Percentiles rank a stretch among this genome's conserved stretches.
Conservation (phyloP, 176 grass and related monocot genomes). For the Paspalum vaginatum region DNA sequence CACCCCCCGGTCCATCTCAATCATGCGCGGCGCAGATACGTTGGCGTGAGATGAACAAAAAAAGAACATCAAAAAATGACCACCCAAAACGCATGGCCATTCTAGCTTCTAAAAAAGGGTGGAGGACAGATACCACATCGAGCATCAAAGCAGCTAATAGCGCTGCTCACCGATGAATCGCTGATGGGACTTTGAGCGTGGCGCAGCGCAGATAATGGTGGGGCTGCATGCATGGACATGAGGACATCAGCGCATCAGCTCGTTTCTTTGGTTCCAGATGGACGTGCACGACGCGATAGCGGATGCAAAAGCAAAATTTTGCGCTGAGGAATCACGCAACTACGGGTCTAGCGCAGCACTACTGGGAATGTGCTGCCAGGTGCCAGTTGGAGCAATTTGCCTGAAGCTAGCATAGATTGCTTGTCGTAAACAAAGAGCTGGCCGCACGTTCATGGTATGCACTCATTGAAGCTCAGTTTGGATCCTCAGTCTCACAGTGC, state of each 20-base stretch:
- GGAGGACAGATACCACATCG: neutral
- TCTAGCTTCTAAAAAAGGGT: neutral
- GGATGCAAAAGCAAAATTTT: slow-evolving; percentile 7
- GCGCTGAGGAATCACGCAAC: slow-evolving; percentile 27
- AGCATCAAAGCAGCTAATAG: slow-evolving; percentile 11
- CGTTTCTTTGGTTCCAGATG: neutral
- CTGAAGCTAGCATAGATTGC: neutral
- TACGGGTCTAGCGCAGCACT: neutral
- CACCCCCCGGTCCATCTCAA: neutral
- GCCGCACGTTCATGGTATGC: slow-evolving; percentile 21
- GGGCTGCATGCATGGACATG: neutral
- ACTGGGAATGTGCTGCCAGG: neutral
- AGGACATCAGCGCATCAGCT: too few relatives aligned
- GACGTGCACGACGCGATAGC: neutral
- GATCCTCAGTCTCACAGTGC: slow-evolving; percentile 8
- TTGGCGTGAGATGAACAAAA: neutral
- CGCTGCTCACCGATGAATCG: too few relatives aligned
- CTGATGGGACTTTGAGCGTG: neutral
- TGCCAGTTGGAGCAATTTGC: neutral
- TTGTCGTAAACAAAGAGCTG: neutral
- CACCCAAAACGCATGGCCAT: slow-evolving; percentile 11
- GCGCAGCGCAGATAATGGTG: neutral
- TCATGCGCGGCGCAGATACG: neutral
- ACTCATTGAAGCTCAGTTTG: neutral
- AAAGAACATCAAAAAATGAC: slow-evolving; percentile 34